Conservation (phyloP, 495 filamentous ascomycete species). For the Penicillium nucicola region DNA sequence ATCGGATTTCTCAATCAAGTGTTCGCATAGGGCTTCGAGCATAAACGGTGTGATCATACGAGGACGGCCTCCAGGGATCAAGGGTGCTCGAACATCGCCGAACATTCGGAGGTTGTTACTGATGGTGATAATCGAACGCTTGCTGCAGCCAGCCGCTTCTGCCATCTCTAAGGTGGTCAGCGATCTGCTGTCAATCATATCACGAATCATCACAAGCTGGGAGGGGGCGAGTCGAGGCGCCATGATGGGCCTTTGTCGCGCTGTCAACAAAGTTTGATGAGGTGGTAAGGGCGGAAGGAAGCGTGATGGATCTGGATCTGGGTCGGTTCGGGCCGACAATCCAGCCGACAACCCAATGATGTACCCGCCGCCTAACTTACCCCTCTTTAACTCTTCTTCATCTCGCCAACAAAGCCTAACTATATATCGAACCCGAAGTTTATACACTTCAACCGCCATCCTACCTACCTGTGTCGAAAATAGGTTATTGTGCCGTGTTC, state of each 20-base stretch:
- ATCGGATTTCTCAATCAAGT: slow-evolving; percentile 15
- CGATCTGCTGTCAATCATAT: slow-evolving; percentile 11
- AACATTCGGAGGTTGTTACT: not conserved
- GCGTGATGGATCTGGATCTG: not conserved
- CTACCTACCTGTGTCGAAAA: slow-evolving; percentile 1
- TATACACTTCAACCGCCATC: slow-evolving; percentile 4
- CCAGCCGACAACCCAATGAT: not conserved
- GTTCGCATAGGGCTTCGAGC: slow-evolving; percentile 16
- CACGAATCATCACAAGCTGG: slow-evolving; percentile 5
- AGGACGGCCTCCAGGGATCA: too few relatives aligned
- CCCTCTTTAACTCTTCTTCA: too few relatives aligned
- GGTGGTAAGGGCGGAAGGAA: not conserved
- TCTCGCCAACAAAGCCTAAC: slow-evolving; percentile 5
- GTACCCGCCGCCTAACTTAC: not conserved
- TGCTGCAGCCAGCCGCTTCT: slow-evolving; percentile 9
- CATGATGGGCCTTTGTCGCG: slow-evolving; percentile 5
- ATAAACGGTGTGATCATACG: too few relatives aligned
- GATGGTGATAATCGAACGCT: not conserved
- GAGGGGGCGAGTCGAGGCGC: slow-evolving; percentile 4
- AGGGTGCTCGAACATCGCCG: not conserved
- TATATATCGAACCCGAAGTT: not conserved
- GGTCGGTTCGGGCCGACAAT: slow-evolving; percentile 7
- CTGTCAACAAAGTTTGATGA: not conserved
- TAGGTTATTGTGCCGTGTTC: slow-evolving; percentile 5
- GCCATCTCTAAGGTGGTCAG: slow-evolving; percentile 8